Base-by-base conservation (phyloP, 805 yeast species). In the Naumovozyma baii region DNA sequence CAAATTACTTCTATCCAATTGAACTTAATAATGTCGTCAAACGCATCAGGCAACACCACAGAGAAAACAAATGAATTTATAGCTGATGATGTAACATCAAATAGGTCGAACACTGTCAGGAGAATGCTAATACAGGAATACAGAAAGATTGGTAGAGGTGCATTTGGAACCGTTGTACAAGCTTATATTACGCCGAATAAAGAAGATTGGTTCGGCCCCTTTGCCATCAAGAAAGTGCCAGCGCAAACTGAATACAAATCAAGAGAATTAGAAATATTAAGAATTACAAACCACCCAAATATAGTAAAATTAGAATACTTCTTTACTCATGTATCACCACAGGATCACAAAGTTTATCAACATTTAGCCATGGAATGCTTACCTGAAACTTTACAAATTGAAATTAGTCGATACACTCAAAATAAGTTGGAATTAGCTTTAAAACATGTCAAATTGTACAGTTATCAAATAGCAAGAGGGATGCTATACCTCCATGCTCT, bases 211-310 rank as follows among this genome's bases (percentile, higher is more conserved):
- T 63, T 77, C 31, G 94, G 94, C 1, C 94, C 94, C 0, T 83
- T 74, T 65, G 92, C 92, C 16, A 82, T 83, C 43, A 83, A 83
- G 53, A 73, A 85, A 49, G 92, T 83, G 1, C 88, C 90, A 18
- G 90, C 92, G 1, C 92, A 83, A 54, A 83, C 92, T 0, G 94
- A 83, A 59, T 83, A 83, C 59, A 83, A 83, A 61, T 76, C 83
- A 37, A 69, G 94, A 61, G 94, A 83, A 60, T 67, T 83, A 51
- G 90, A 82, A 58, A 77, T 83, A 31, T 67, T 83, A 51, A 70
- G 88, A 52, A 70, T 77, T 22, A 82, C 87, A 8, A 72, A 76
- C 48, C 94, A 83, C 61, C 94, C 94, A 29, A 83, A 83, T 56
- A 78, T 83, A 37, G 84, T 83, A 29, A 67, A 72, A 30, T 67